Percentiles rank a stretch among this genome's conserved stretches.
phyloP scores from a whole-genome alignment of 495 filamentous ascomycete genomes.

The Delitschia confertaspora region DNA sequence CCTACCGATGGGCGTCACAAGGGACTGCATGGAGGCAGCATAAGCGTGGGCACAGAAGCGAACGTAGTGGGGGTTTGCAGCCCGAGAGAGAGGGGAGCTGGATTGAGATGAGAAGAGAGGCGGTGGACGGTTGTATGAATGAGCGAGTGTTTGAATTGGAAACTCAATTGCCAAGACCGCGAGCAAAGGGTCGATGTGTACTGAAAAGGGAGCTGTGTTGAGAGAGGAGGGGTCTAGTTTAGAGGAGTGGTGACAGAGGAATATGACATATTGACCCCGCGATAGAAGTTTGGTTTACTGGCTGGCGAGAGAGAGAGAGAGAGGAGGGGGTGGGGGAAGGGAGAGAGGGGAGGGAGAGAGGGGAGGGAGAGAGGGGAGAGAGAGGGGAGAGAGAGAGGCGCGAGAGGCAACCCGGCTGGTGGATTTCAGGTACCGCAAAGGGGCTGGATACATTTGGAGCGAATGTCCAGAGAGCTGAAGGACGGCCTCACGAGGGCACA shows the following conservation, averaged over 20 bases:
- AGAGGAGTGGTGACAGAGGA: too few relatives aligned
- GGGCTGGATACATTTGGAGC: background rate
- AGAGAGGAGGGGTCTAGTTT: too few relatives aligned
- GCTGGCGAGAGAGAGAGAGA: too few relatives aligned
- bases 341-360: conserved; percentile 24
- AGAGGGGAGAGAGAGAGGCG: background rate
- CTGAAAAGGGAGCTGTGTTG: too few relatives aligned
- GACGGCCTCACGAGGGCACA: conserved; percentile 16
- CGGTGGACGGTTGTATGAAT: too few relatives aligned
- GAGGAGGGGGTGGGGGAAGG: conserved; percentile 19
- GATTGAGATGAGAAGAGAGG: background rate
- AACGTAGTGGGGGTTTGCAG: background rate
- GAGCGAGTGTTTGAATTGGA: too few relatives aligned
- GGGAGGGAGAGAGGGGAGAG: conserved; percentile 12
- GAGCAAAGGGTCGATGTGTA: too few relatives aligned
- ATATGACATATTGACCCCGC: too few relatives aligned
- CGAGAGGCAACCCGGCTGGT: background rate
- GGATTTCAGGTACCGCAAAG: background rate
- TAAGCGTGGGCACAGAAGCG: conserved; percentile 18
- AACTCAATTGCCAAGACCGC: too few relatives aligned
- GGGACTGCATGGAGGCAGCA: conserved; percentile 27
- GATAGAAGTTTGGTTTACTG: too few relatives aligned
- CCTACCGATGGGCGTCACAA: conserved; percentile 27
- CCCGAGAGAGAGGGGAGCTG: background rate
- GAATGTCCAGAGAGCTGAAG: conserved; percentile 18